Base-by-base conservation (phyloP, 306 rosid genomes). In the Cucumis cinereus region DNA sequence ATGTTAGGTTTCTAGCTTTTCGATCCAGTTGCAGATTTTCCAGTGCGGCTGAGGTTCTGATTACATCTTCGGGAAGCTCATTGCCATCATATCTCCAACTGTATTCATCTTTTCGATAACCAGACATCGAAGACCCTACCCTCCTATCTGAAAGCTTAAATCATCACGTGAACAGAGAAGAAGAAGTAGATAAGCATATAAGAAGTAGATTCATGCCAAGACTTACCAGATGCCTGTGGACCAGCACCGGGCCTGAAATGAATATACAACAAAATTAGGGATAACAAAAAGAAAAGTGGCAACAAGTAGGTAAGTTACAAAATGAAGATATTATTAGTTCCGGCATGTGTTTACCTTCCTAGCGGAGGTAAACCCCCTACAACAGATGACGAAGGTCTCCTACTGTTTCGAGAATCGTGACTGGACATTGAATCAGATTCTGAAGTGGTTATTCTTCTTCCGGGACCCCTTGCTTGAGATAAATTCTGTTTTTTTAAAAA, bases 21-120 rank as follows among this genome's bases (percentile, higher is more conserved):
- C 97, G 86, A 81, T 95, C 99, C 87, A 95, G 71, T 35, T 95
- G 99, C 80, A 95, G 98, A 83, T 90, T 90, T 88, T 95, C 99
- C 88, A 95, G 40, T 60, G 97, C 98, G 79, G 76, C 79, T 26
- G 99, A 94, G 14, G 97, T 90, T 85, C 90, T 93, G 70, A 89
- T 82, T 81, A 94, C 89, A 73, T 92, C 95, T 38, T 95, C 98
- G 0, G 97, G 82, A 84, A 87, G 89, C 67, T 95, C 98, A 61
- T 90, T 97, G 71, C 79, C 83, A 81, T 95, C 96, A 57, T 90
- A 95, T 79, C 98, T 90, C 97, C 98, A 92, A 78, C 85, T 95
- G 90, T 95, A 86, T 50, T 92, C 99, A 56, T 95, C 99, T 87
- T 89, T 95, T 86, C 96, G 85, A 73, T 92, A 89, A 69, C 89